phyloP scores from a whole-genome alignment of 164 flowering plant species.

The Sedum album region DNA sequence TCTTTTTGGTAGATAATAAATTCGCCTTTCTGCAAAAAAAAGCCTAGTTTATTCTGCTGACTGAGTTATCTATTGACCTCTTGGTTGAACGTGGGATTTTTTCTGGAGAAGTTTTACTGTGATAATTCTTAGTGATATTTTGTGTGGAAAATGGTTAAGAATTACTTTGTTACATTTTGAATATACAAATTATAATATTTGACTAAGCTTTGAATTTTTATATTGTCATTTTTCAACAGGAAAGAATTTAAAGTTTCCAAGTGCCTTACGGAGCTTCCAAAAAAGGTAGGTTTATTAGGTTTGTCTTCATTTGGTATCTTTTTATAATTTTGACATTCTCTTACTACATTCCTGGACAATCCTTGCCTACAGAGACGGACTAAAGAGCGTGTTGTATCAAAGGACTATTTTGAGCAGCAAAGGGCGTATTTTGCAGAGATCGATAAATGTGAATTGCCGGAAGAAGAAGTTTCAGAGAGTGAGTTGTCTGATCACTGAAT shows the following conservation, averaged over 20 bases:
- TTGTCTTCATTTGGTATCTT: background rate
- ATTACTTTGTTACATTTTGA: too few relatives aligned
- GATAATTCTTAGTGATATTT: background rate
- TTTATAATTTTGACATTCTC: background rate
- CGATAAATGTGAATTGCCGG: constrained; percentile 57
- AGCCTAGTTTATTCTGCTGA: background rate
- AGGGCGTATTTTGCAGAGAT: constrained; percentile 52
- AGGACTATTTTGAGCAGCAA: constrained; percentile 48
- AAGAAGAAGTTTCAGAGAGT: constrained; percentile 39
- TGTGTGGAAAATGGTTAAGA: too few relatives aligned
- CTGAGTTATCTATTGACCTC: background rate
- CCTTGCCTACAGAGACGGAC: background rate
- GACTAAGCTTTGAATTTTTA: too few relatives aligned
- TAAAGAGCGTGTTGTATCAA: constrained; percentile 16
- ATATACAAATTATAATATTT: too few relatives aligned
- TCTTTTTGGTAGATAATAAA: too few relatives aligned
- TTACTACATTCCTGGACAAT: background rate
- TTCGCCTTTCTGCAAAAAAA: too few relatives aligned
- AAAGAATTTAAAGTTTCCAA: background rate
- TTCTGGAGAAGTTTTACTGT: background rate
- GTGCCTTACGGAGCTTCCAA: background rate
- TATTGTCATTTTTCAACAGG: too few relatives aligned
- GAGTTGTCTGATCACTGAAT: constrained; percentile 16
- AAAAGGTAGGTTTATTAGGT: background rate
- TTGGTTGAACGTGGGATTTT: background rate